These are phyloP conservation scores for Solanum acaule DNA, from an alignment of 257 asterid species.

Conservation along the genomic window DNA sequence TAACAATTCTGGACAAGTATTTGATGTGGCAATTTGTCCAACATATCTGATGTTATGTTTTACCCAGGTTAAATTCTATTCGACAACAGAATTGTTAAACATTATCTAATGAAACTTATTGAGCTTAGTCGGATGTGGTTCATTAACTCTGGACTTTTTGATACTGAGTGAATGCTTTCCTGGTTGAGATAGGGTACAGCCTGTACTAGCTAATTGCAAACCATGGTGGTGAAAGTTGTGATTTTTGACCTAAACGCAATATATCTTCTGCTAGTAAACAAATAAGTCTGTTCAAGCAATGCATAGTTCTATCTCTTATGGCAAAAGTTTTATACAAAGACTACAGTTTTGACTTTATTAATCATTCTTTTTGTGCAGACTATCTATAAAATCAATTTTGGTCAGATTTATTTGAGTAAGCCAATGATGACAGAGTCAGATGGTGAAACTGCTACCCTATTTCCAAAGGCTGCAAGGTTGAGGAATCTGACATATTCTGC, in stretches of 20 bases:
- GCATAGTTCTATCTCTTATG: not conserved
- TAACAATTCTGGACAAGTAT: not conserved
- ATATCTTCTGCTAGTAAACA: not conserved
- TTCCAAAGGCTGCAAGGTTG: slow-evolving; percentile 98
- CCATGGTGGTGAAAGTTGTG: not conserved
- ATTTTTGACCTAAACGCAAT: not conserved
- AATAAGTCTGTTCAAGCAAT: not conserved
- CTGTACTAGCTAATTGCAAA: not conserved
- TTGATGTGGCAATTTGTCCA: not conserved
- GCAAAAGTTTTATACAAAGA: not conserved
- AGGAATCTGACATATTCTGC: slow-evolving; percentile 97
- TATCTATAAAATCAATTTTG: slow-evolving; percentile 79
- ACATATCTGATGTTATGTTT: not conserved
- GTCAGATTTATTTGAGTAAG: slow-evolving; percentile 93
- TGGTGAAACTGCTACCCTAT: slow-evolving; percentile 97
- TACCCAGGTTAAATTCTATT: not conserved
- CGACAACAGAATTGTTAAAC: not conserved
- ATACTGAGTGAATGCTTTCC: not conserved
- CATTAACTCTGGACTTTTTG: not conserved
- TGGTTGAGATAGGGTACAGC: not conserved
- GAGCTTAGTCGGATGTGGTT: not conserved
- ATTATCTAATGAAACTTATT: not conserved
- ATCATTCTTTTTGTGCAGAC: slow-evolving; percentile 45
- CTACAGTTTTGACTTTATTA: not conserved
- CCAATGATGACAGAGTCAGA: slow-evolving; percentile 99